Base-by-base conservation (phyloP, 2,329 filamentous ascomycete species). In the Herpomyces periplanetae region DNA sequence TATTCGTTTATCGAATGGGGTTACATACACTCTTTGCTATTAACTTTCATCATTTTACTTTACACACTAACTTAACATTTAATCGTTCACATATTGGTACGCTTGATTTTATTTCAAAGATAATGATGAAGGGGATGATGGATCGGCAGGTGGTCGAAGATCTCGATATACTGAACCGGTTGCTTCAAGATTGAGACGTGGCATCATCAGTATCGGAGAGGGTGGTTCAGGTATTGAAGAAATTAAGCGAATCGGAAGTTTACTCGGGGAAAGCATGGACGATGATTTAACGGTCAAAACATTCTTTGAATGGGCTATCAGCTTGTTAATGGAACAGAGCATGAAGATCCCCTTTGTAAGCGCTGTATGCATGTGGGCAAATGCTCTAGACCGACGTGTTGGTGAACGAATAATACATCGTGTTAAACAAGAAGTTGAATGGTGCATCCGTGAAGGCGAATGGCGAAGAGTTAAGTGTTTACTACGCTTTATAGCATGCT, bases 341-440 rank as follows among this genome's bases (percentile, higher is more conserved):
- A 61, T 96, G 38, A 91, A 91, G 46, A 84, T 71, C n/a, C 75
- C 80, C 0, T 91, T 88, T 34, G 51, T 85, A 14, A 71, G 73
- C 5, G 68, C 65, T 9, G 59, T 75, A 7, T 51, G 84, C 16
- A 49, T 87, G 22, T 51, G 69, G 22, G 51, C 60, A 27, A 88
- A 91, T 41, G 51, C 54, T 11, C 42, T 64, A 29, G 69, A 68
- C 33, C 47, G 62, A 3, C 64, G 80, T 27, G 47, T 85, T 13
- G 53, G 62, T 13, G 47, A 49, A 14, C 54, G 69, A 26, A 44
- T 85, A 9, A 44, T 91, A 27, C 46, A 42, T 19, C 54, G 51
- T 27, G 44, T 60, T 16, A 49, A 49, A 2, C 42, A 45, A 13
- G 45, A 48, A 19, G 42, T 61, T 13, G 64, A 85, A 34, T 43